These are phyloP conservation scores for Kodamaea ohmeri DNA, from an alignment of 1,139 yeast species.

Conservation along the genomic window DNA sequence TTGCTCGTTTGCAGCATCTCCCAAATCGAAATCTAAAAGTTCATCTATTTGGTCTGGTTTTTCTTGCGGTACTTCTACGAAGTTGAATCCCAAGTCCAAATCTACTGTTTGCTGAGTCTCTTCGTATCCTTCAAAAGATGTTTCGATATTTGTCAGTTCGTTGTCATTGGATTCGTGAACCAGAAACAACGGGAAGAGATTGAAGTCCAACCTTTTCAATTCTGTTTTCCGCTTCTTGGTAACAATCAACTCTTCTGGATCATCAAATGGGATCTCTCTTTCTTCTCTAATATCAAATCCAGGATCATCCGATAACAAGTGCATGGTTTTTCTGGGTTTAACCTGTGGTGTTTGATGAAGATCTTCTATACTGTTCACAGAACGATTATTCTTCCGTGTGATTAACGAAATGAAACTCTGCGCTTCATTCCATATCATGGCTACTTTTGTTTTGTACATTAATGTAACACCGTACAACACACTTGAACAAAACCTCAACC, in stretches of 20 bases:
- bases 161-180: neutral
- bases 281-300: conserved; percentile 31
- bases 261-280: conserved; percentile 9
- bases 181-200: conserved; percentile 11
- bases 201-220: conserved; percentile 14
- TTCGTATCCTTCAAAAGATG: neutral
- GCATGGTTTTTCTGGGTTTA: neutral
- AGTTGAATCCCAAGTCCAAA: conserved; percentile 4
- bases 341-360: neutral
- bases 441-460: conserved; percentile 50
- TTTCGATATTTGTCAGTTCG: neutral
- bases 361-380: neutral
- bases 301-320: conserved; percentile 34
- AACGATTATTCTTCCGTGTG: neutral
- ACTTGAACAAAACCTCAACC: conserved; percentile 48
- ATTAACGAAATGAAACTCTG: conserved; percentile 18
- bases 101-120: conserved; percentile 2
- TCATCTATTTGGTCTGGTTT: neutral
- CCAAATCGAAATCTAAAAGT: conserved; percentile 13
- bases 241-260: conserved; percentile 4
- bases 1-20: conserved; percentile 8
- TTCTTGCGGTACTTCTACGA: neutral
- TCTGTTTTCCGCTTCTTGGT: conserved; percentile 18
- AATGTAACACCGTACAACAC: conserved; percentile 58
- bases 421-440: conserved; percentile 39